Evolutionary conservation across 176 grass and related monocot species (phyloP).

Genomic region (Puya raimondii): DNA sequence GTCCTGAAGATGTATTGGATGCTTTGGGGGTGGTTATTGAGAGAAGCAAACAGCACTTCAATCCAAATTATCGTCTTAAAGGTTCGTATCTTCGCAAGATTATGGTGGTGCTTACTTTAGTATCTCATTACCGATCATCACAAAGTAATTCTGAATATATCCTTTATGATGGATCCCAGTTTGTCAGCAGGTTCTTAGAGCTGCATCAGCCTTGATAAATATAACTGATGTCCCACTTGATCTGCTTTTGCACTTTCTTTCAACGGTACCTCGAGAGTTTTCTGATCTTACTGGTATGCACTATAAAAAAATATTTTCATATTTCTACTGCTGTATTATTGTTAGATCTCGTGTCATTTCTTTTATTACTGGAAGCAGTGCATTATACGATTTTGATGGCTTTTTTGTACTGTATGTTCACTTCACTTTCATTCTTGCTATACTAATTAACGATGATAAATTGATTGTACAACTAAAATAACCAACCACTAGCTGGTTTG

Average conservation of each 20-base stretch:
- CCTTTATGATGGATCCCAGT: constrained; percentile 24
- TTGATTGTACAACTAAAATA: too few relatives aligned
- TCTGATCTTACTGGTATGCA: constrained; percentile 67
- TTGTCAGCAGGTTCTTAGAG: constrained; percentile 75
- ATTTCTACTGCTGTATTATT: not conserved
- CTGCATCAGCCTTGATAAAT: constrained; percentile 58
- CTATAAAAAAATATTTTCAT: not conserved
- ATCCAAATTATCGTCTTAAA: constrained; percentile 95
- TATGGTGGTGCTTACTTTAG: not conserved
- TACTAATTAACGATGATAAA: too few relatives aligned
- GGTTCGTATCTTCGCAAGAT: constrained; percentile 27
- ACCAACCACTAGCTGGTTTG: too few relatives aligned
- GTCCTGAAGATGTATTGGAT: constrained; percentile 55
- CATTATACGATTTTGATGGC: too few relatives aligned
- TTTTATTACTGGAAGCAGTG: not conserved
- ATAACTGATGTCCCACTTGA: constrained; percentile 55
- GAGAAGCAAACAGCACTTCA: constrained; percentile 96
- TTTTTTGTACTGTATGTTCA: too few relatives aligned
- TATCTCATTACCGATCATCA: not conserved
- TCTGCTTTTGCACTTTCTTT: constrained; percentile 78
- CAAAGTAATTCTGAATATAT: not conserved
- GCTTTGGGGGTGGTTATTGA: constrained; percentile 64
- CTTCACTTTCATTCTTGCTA: too few relatives aligned
- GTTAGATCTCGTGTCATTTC: not conserved
- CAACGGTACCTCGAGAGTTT: constrained; percentile 75